A percentile compares a stretch with the other conserved stretches of the same genome.
Conservation (phyloP, 2,329 filamentous ascomycete genomes). For the Knufia fluminis region DNA sequence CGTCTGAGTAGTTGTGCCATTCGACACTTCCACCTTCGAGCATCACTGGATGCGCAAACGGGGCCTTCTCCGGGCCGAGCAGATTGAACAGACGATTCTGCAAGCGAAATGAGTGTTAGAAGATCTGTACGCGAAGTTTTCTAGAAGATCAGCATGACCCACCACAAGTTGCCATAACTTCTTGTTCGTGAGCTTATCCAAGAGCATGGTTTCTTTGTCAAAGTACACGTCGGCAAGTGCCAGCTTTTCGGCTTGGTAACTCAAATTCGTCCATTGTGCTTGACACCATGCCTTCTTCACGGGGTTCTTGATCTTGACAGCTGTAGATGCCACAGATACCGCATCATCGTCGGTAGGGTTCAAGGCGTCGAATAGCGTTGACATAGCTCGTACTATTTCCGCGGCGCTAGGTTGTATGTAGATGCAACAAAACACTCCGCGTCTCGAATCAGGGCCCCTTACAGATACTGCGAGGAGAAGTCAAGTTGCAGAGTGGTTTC, state of each 20-base stretch:
- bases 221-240: constrained; percentile 19
- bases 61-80: constrained; percentile 20
- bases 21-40: constrained; percentile 18
- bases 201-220: constrained; percentile 21
- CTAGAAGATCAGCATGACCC: constrained; percentile 7
- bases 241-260: constrained; percentile 17
- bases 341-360: background rate
- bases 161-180: constrained; percentile 21
- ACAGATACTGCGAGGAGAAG: too few relatives aligned
- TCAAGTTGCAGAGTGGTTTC: too few relatives aligned
- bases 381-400: too few relatives aligned
- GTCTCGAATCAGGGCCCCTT: too few relatives aligned
- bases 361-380: background rate
- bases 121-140: background rate
- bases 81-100: constrained; percentile 17
- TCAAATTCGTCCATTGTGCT: constrained; percentile 22
- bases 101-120: background rate
- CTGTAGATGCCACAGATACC: constrained; percentile 6
- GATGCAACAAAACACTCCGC: too few relatives aligned
- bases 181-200: constrained; percentile 19
- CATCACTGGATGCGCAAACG: constrained; percentile 19
- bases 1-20: constrained; percentile 21
- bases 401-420: too few relatives aligned
- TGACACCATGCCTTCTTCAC: constrained; percentile 19
- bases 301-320: constrained; percentile 11